A percentile compares a stretch with the other conserved stretches of the same genome.
These are phyloP conservation scores for Aureobasidium sp. DNA, from an alignment of 2,329 filamentous ascomycete species.

Conservation along the genomic window DNA sequence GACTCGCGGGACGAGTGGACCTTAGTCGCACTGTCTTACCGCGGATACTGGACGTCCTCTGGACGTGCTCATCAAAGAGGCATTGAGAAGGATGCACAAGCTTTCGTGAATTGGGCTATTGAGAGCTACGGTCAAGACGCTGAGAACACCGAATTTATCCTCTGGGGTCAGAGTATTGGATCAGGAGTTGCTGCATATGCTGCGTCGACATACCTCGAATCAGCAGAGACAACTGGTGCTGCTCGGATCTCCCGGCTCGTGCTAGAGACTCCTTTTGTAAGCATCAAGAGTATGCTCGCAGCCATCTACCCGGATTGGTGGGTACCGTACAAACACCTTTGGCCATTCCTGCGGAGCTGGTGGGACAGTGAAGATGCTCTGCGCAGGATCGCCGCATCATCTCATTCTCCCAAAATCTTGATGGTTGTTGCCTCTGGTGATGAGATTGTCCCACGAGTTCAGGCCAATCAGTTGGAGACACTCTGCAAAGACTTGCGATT, in stretches of 20 bases:
- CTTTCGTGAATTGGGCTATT: slow-evolving; percentile 56
- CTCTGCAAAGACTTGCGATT: slow-evolving; percentile 31
- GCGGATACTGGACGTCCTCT: slow-evolving; percentile 71
- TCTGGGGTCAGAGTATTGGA: slow-evolving; percentile 76
- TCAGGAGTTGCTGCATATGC: slow-evolving; percentile 62
- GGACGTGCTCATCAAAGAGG: slow-evolving; percentile 64
- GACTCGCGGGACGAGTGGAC: slow-evolving; percentile 25
- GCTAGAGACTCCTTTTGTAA: slow-evolving; percentile 70
- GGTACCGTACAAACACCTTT: slow-evolving; percentile 69
- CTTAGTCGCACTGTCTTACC: slow-evolving; percentile 49
- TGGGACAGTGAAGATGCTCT: slow-evolving; percentile 44
- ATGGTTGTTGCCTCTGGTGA: slow-evolving; percentile 52
- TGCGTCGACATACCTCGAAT: slow-evolving; percentile 39
- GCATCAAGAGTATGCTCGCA: slow-evolving; percentile 61
- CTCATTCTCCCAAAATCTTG: slow-evolving; percentile 32
- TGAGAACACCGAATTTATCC: slow-evolving; percentile 41
- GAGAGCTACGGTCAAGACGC: slow-evolving; percentile 30
- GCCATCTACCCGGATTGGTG: slow-evolving; percentile 71
- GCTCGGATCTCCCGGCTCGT: slow-evolving; percentile 45
- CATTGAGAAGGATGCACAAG: slow-evolving; percentile 60
- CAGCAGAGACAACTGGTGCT: neutral
- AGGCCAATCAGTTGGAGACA: slow-evolving; percentile 47
- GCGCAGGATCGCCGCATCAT: slow-evolving; percentile 28
- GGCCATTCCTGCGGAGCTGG: slow-evolving; percentile 61
- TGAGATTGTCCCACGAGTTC: slow-evolving; percentile 51